Evolutionary conservation across 2,329 filamentous ascomycete genomes (phyloP).

Genomic region (Colletotrichum lupini): DNA sequence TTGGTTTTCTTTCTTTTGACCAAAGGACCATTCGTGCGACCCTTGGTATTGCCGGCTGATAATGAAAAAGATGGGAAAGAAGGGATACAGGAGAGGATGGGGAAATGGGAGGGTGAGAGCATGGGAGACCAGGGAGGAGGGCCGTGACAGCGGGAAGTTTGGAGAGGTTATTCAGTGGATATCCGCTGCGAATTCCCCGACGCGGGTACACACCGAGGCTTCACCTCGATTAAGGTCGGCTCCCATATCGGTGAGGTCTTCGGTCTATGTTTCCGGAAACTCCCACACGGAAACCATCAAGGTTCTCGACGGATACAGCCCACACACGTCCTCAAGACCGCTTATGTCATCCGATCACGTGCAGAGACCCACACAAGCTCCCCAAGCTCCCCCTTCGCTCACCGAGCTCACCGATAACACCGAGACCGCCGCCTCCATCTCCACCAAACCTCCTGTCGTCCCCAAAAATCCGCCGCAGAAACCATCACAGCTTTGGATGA

Average conservation of each 20-base stretch:
- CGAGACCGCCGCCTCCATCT: conserved; percentile 10
- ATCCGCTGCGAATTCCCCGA: conserved; percentile 20
- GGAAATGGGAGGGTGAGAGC: background rate
- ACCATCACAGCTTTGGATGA: conserved; percentile 53
- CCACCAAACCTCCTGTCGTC: conserved; percentile 37
- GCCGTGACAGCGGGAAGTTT: conserved; percentile 33
- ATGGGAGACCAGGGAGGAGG: conserved; percentile 16
- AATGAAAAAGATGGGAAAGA: background rate
- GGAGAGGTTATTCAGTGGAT: conserved; percentile 34
- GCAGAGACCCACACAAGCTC: conserved; percentile 8
- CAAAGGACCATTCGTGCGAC: background rate
- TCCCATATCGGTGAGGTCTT: background rate
- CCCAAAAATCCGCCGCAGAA: conserved; percentile 61
- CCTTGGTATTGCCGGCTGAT: background rate
- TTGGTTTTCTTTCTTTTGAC: background rate
- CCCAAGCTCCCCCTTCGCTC: background rate
- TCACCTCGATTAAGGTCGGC: background rate
- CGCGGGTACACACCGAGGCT: background rate
- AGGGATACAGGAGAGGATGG: background rate
- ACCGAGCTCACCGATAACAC: conserved; percentile 35
- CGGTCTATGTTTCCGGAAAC: background rate
- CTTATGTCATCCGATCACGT: conserved; percentile 8
- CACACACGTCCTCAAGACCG: background rate
- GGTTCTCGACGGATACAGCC: background rate
- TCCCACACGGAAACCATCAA: background rate